Evolutionary conservation across 2,329 filamentous ascomycete genomes (phyloP).

Genomic region (Stachybotrys chartarum): DNA sequence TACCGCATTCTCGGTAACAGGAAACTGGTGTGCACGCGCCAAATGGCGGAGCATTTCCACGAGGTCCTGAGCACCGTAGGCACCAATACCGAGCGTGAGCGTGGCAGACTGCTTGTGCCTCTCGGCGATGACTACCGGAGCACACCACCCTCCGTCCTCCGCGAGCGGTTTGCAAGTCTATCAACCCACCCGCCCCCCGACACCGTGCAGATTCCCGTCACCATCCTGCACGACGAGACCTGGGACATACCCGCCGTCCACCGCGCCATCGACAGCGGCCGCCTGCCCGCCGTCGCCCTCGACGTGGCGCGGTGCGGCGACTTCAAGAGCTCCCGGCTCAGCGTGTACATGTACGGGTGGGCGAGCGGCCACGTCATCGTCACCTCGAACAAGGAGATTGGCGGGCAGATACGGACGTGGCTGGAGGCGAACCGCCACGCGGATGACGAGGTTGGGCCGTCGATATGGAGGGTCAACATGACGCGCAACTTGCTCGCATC

Average conservation of each 20-base stretch:
- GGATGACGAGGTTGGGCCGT: conserved; percentile 22
- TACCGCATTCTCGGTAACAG: conserved; percentile 26
- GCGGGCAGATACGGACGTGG: conserved; percentile 26
- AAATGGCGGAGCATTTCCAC: conserved; percentile 31
- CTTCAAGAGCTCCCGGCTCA: conserved; percentile 29
- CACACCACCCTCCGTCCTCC: conserved; percentile 7
- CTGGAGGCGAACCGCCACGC: conserved; percentile 19
- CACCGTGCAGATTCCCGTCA: conserved; percentile 26
- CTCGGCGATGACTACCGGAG: conserved; percentile 9
- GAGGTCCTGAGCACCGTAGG: conserved; percentile 27
- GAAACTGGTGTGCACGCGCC: conserved; percentile 27
- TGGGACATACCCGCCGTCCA: conserved; percentile 19
- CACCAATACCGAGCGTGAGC: conserved; percentile 26
- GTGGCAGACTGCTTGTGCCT: conserved; percentile 25
- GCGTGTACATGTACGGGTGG: conserved; percentile 34
- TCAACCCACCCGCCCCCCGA: conserved; percentile 22
- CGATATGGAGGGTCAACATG: conserved; percentile 24
- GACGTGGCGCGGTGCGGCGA: conserved; percentile 22
- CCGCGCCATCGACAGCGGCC: conserved; percentile 13
- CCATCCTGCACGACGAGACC: conserved; percentile 15
- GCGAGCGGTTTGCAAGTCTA: conserved; percentile 22
- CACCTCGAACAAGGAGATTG: conserved; percentile 33
- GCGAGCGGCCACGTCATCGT: conserved; percentile 22
- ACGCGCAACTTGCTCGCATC: conserved; percentile 28
- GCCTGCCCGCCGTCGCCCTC: conserved; percentile 24